These are phyloP conservation scores for Mucor lusitanicus DNA, from an alignment of 371 early-diverging fungal genomes.

Conservation along the genomic window DNA sequence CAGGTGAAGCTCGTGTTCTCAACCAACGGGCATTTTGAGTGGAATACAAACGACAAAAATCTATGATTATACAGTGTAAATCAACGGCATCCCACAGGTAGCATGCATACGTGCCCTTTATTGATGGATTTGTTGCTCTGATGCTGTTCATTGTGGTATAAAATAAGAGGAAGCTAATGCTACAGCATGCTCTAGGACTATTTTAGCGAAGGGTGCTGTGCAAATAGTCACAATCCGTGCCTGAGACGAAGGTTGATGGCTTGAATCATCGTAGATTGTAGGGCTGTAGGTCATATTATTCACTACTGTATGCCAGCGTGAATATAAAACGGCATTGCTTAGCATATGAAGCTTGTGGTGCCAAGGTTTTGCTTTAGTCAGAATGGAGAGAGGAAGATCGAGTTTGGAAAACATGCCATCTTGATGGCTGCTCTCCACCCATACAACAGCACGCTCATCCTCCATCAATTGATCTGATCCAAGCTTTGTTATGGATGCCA, in stretches of 20 bases:
- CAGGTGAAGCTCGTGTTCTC: conserved; percentile 19
- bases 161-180: not conserved
- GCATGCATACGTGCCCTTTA: not conserved
- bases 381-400: not conserved
- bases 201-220: not conserved
- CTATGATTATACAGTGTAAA: not conserved
- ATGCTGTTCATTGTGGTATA: not conserved
- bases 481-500: no score
- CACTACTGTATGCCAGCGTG: no score
- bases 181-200: not conserved
- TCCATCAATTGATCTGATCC: no score
- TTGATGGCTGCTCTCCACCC: no score
- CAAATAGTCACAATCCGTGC: not conserved
- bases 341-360: no score
- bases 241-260: not conserved
- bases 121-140: not conserved
- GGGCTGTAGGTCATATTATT: no score
- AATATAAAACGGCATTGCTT: no score
- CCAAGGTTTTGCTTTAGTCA: no score
- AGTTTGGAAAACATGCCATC: no score
- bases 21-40: conserved; percentile 13
- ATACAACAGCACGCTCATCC: no score
- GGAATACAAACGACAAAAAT: not conserved
- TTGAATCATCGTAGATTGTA: no score
- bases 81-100: not conserved